A percentile compares a stretch with the other conserved stretches of the same genome.
phyloP scores from a whole-genome alignment of 2,329 filamentous ascomycete genomes.

The Lecanicillium sp. region DNA sequence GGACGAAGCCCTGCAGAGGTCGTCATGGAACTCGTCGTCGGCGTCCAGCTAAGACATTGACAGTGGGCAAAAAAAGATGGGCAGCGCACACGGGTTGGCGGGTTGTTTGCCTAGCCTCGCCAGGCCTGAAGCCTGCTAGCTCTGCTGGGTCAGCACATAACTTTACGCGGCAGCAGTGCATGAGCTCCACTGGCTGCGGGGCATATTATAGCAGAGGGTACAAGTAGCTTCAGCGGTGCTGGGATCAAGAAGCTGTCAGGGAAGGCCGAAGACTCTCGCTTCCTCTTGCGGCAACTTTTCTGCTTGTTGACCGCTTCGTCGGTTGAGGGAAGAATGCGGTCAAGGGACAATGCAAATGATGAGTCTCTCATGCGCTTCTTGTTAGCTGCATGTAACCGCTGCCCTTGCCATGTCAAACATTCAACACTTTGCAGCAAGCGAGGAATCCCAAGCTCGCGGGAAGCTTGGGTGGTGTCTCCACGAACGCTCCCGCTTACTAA shows the following conservation, averaged over 20 bases:
- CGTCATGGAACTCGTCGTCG: neutral
- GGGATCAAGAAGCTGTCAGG: neutral
- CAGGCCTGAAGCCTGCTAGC: no score
- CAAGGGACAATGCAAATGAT: neutral
- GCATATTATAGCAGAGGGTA: slow-evolving; percentile 5
- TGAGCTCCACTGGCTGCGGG: slow-evolving; percentile 9
- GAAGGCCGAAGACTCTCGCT: neutral
- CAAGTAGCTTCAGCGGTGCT: neutral
- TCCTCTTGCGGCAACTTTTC: neutral
- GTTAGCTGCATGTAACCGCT: neutral
- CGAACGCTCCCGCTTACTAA: no score
- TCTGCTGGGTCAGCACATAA: neutral
- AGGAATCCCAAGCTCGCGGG: no score
- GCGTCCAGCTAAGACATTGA: no score
- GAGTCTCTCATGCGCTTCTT: neutral
- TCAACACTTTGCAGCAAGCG: no score
- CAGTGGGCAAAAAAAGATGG: no score
- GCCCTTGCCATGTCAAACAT: no score
- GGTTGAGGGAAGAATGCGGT: neutral
- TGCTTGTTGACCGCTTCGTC: slow-evolving; percentile 8
- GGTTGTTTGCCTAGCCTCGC: no score
- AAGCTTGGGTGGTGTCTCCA: no score
- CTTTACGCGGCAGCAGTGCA: neutral
- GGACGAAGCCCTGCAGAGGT: neutral
- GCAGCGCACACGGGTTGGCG: no score